Conservation (phyloP, 2,329 filamentous ascomycete genomes). For the Penicillium sp. region DNA sequence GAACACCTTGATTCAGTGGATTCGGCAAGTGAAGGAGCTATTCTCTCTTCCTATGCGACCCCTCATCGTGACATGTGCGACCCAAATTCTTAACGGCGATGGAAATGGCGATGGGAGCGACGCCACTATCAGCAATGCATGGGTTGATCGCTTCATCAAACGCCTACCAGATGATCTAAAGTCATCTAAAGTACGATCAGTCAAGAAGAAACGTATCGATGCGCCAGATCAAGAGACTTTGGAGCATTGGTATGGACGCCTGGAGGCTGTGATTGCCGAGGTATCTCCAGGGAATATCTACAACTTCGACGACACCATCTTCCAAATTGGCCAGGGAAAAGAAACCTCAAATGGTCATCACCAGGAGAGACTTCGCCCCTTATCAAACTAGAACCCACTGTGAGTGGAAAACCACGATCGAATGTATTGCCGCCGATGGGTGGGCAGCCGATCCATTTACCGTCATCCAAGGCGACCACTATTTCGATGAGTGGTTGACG, state of each 20-base stretch:
- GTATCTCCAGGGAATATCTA: neutral
- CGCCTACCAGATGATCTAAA: neutral
- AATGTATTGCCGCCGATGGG: slow-evolving; percentile 2
- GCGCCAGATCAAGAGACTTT: neutral
- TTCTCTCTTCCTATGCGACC: neutral
- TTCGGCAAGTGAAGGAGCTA: neutral
- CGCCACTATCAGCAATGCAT: neutral
- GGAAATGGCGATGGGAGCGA: neutral
- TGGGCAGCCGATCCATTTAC: neutral
- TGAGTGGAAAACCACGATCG: slow-evolving; percentile 4
- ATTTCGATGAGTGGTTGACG: neutral
- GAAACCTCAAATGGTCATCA: neutral
- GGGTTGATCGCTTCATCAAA: neutral
- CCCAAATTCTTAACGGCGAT: neutral
- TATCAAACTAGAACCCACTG: neutral
- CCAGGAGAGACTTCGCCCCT: neutral
- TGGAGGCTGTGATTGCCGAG: neutral
- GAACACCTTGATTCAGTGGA: neutral
- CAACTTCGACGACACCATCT: neutral
- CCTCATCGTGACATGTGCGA: neutral
- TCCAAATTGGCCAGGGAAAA: neutral
- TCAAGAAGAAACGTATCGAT: neutral
- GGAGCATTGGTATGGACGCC: neutral
- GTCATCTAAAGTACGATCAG: neutral
- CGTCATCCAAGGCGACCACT: neutral